Evolutionary conservation across 2,329 filamentous ascomycete species (phyloP).

Genomic region (Aspergillus quadricinctus): DNA sequence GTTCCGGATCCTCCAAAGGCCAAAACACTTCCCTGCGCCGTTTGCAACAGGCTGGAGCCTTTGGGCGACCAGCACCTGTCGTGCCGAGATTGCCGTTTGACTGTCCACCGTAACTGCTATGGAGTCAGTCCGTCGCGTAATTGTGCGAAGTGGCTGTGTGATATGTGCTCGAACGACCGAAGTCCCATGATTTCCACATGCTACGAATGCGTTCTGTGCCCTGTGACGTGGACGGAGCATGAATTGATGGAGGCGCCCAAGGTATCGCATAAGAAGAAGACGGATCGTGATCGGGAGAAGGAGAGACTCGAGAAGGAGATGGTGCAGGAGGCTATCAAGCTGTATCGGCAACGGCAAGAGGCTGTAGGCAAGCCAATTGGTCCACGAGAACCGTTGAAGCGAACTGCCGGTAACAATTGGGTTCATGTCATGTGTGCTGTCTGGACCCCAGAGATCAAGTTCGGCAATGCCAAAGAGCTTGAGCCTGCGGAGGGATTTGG

Average conservation of each 20-base stretch:
- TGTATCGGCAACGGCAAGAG: constrained; percentile 76
- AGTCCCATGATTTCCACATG: constrained; percentile 87
- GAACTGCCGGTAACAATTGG: constrained; percentile 96
- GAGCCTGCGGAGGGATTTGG: constrained; percentile 88
- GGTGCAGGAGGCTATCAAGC: constrained; percentile 72
- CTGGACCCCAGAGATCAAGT: constrained; percentile 89
- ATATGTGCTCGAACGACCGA: constrained; percentile 93
- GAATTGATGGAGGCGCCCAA: constrained; percentile 83
- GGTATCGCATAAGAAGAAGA: constrained; percentile 78
- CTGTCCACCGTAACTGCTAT: constrained; percentile 89
- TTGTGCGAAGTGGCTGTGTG: constrained; percentile 83
- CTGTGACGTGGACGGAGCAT: constrained; percentile 73
- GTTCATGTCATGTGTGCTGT: constrained; percentile 91
- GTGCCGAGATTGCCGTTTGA: constrained; percentile 83
- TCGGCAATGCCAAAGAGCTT: constrained; percentile 75
- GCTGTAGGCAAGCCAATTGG: constrained; percentile 76
- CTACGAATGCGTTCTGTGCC: constrained; percentile 91
- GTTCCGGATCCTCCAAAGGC: constrained; percentile 76
- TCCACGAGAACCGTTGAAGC: constrained; percentile 86
- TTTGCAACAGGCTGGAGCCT: constrained; percentile 73
- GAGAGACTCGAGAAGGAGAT: constrained; percentile 82
- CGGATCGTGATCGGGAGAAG: constrained; percentile 83
- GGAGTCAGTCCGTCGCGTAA: constrained; percentile 69
- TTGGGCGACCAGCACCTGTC: constrained; percentile 67
- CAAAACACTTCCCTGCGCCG: constrained; percentile 73